A percentile compares a stretch with the other conserved stretches of the same genome.
Conservation (phyloP, 106 monocot genomes). For the Phalaenopsis equestris region DNA sequence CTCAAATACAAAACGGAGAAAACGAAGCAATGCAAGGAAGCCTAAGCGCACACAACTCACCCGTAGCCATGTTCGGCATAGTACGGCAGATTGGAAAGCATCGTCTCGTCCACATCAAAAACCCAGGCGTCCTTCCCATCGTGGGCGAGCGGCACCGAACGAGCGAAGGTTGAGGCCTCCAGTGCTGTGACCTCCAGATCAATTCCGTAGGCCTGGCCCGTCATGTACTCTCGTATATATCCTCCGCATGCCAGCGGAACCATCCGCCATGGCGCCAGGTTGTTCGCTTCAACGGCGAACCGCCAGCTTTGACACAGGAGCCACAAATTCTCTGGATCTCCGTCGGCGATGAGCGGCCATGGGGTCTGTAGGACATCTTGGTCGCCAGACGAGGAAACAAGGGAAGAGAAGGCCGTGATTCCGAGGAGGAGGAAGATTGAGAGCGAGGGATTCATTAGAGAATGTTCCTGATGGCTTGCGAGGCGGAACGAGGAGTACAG, state of each 20-base stretch:
- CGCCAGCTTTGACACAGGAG: slow-evolving; percentile 72
- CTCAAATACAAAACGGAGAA: not conserved
- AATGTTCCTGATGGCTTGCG: not conserved
- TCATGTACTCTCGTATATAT: slow-evolving; percentile 52
- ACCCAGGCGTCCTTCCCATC: slow-evolving; percentile 84
- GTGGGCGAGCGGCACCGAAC: slow-evolving; percentile 17
- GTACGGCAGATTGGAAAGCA: slow-evolving; percentile 83
- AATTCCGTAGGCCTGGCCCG: slow-evolving; percentile 39
- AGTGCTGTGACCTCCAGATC: slow-evolving; percentile 52
- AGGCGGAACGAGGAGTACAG: not conserved
- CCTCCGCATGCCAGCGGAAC: slow-evolving; percentile 48
- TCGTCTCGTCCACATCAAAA: slow-evolving; percentile 83
- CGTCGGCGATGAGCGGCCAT: slow-evolving; percentile 21
- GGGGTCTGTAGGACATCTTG: slow-evolving; percentile 3
- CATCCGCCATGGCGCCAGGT: slow-evolving; percentile 42
- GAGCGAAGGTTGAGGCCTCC: slow-evolving; percentile 44
- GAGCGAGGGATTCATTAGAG: slow-evolving; percentile 3
- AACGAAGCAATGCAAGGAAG: not conserved
- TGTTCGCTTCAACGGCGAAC: slow-evolving; percentile 68
- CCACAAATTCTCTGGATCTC: not conserved
- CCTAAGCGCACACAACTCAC: slow-evolving; percentile 16
- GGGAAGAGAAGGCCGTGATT: not conserved
- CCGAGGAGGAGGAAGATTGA: not conserved
- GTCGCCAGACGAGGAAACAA: not conserved
- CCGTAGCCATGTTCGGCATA: slow-evolving; percentile 56